Percentiles rank a stretch among this genome's conserved stretches.
Conservation (phyloP, 192 early-diverging fungal species). For the Jimgerdemannia flammicorona region DNA sequence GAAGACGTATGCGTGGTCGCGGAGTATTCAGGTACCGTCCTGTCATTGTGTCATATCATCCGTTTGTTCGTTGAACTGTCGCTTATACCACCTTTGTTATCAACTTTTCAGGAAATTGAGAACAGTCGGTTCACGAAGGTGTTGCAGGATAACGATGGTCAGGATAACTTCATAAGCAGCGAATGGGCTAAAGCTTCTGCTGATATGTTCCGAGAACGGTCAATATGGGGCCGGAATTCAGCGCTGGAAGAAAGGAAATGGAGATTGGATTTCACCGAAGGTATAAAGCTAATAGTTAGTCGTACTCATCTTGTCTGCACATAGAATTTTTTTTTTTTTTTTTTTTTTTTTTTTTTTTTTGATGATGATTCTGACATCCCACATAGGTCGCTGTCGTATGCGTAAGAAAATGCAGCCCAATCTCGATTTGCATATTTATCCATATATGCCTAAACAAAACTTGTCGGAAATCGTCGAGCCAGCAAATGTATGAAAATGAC, state of each 20-base stretch:
- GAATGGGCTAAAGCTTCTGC: constrained; percentile 56
- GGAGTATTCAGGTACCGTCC: constrained; percentile 42
- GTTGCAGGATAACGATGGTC: constrained; percentile 53
- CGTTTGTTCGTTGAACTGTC: background rate
- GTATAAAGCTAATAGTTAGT: constrained; percentile 34
- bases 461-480: background rate
- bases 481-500: background rate
- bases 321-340: background rate
- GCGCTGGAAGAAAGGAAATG: constrained; percentile 27
- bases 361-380: constrained; percentile 11
- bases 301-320: background rate
- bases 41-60: background rate
- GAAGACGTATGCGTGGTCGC: constrained; percentile 50
- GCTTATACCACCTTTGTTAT: background rate
- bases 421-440: constrained; percentile 16
- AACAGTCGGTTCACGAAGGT: constrained; percentile 48
- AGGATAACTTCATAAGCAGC: constrained; percentile 51
- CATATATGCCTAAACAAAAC: constrained; percentile 36
- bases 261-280: constrained; percentile 59
- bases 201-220: constrained; percentile 53
- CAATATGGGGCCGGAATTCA: constrained; percentile 42
- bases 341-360: background rate
- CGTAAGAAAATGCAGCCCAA: constrained; percentile 51
- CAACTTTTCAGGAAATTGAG: constrained; percentile 40
- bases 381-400: constrained; percentile 38